phyloP scores from a whole-genome alignment of 2,329 filamentous ascomycete species.

The Colletotrichum eleusines region DNA sequence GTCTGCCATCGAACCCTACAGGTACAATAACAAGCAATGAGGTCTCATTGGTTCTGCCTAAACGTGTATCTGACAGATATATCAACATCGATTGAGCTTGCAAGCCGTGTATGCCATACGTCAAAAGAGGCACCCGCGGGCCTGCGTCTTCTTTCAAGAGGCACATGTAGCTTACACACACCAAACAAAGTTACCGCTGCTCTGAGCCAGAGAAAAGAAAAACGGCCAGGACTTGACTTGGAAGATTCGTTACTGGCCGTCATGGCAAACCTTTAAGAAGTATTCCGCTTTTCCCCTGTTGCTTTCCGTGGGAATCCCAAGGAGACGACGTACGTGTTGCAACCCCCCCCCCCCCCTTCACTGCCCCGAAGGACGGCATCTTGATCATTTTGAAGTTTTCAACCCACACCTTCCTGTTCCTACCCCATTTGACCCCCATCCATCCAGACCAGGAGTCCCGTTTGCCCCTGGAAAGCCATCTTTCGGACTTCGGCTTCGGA shows the following conservation, averaged over 20 bases:
- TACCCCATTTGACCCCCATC: neutral
- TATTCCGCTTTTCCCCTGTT: neutral
- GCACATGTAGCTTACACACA: neutral
- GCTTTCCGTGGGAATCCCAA: neutral
- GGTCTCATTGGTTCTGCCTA: neutral
- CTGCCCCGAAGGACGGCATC: neutral
- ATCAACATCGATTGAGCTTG: neutral
- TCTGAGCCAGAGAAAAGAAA: neutral
- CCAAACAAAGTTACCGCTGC: neutral
- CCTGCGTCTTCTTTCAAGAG: neutral
- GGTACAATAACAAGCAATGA: neutral
- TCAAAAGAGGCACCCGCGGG: neutral
- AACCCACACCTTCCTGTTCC: neutral
- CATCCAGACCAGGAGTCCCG: neutral
- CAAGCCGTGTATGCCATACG: neutral
- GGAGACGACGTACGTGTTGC: neutral
- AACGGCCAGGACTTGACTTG: neutral
- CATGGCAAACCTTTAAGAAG: neutral
- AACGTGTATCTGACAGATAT: neutral
- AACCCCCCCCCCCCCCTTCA: too few relatives aligned
- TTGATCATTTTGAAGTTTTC: neutral
- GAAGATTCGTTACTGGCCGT: neutral
- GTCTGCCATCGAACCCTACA: neutral
- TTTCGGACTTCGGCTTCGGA: too few relatives aligned
- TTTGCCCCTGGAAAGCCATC: neutral